A percentile compares a stretch with the other conserved stretches of the same genome.
Conservation (phyloP, 371 early-diverging fungal species). For the Capillidium rhysosporum region DNA sequence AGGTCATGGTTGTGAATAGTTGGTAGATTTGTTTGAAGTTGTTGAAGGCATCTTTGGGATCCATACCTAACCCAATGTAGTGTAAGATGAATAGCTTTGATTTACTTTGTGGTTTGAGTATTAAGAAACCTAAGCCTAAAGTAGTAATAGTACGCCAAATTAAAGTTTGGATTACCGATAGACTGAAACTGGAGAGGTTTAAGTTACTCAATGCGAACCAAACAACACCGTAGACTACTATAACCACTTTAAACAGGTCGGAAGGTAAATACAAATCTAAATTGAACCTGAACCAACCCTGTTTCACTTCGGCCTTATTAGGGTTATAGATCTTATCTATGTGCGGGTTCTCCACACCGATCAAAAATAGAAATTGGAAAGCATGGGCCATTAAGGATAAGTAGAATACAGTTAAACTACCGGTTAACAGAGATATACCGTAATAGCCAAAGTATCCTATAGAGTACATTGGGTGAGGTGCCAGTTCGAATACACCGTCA, state of each 20-base stretch:
- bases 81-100: conserved; percentile 70
- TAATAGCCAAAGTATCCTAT: conserved; percentile 93
- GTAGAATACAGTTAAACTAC: conserved; percentile 73
- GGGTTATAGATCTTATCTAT: conserved; percentile 18
- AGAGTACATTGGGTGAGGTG: conserved; percentile 96
- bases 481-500: conserved; percentile 90
- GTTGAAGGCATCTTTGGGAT: conserved; percentile 63
- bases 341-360: conserved; percentile 87
- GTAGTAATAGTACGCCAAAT: conserved; percentile 76
- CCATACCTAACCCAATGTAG: conserved; percentile 80
- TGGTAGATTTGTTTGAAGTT: conserved; percentile 93
- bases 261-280: conserved; percentile 54
- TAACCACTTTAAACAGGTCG: conserved; percentile 54
- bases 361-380: conserved; percentile 71
- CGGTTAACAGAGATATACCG: conserved; percentile 67
- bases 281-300: neutral
- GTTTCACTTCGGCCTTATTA: conserved; percentile 12
- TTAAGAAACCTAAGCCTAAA: conserved; percentile 39
- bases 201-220: conserved; percentile 8
- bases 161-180: conserved; percentile 44
- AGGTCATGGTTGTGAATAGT: conserved; percentile 66
- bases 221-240: conserved; percentile 48
- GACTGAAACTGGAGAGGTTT: conserved; percentile 4
- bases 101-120: conserved; percentile 56
- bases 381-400: conserved; percentile 75